Conservation (phyloP, 495 filamentous ascomycete genomes). For the Baudoinia panamericana region DNA sequence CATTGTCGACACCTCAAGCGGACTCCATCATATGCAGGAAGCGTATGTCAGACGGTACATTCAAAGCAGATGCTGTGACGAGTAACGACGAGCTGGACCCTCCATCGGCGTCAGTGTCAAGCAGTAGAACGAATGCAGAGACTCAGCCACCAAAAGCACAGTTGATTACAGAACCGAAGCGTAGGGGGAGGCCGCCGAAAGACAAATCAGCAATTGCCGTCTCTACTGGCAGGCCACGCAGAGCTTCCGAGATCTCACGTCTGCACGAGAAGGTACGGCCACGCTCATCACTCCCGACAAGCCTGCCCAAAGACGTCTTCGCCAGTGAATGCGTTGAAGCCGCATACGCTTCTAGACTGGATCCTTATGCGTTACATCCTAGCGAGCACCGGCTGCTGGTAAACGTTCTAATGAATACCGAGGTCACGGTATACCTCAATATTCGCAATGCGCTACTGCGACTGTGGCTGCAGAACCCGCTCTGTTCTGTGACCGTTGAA, state of each 20-base stretch:
- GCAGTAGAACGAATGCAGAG: neutral
- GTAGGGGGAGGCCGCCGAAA: conserved; percentile 18
- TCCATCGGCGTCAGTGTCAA: neutral
- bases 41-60: conserved; percentile 15
- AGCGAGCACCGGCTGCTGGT: conserved; percentile 71
- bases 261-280: conserved; percentile 12
- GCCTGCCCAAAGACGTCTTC: conserved; percentile 34
- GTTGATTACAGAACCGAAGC: conserved; percentile 6
- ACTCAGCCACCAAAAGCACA: too few species aligned
- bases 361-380: conserved; percentile 77
- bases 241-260: conserved; percentile 9
- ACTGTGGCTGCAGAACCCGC: conserved; percentile 80
- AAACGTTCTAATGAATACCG: conserved; percentile 67
- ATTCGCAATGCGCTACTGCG: conserved; percentile 91
- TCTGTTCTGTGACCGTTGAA: conserved; percentile 70
- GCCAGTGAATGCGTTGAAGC: conserved; percentile 78
- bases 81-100: neutral
- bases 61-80: conserved; percentile 7
- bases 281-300: conserved; percentile 16
- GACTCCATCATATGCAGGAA: conserved; percentile 7
- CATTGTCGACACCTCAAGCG: neutral
- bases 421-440: conserved; percentile 93
- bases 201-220: conserved; percentile 8
- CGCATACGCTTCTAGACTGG: conserved; percentile 76
- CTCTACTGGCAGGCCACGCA: conserved; percentile 2